These are phyloP conservation scores for Kuraishia cidri DNA, from an alignment of 805 yeast genomes.

Conservation along the genomic window DNA sequence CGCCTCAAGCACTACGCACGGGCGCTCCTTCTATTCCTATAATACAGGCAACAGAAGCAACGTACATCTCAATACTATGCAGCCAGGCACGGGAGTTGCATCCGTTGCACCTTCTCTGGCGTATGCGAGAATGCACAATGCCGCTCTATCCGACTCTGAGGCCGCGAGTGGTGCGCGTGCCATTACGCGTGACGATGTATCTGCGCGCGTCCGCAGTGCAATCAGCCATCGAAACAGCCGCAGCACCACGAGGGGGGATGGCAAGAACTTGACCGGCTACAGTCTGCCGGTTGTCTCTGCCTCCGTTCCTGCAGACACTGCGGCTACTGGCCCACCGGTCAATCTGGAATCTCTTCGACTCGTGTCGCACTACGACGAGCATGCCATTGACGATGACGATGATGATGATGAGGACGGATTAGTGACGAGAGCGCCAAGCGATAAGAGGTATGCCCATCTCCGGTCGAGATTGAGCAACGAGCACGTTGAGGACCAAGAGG, in stretches of 20 bases:
- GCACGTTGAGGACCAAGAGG: constrained; percentile 37
- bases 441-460: not conserved
- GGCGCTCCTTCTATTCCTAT: too few relatives aligned
- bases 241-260: too few relatives aligned
- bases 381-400: constrained; percentile 22
- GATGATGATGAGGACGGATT: constrained; percentile 17
- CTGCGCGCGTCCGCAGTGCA: too few relatives aligned
- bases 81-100: not conserved
- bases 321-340: not conserved
- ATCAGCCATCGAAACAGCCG: too few relatives aligned
- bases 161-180: too few relatives aligned
- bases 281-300: not conserved
- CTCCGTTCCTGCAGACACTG: not conserved
- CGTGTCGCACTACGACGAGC: constrained; percentile 13
- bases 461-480: constrained; percentile 2
- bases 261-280: not conserved
- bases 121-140: not conserved
- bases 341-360: not conserved
- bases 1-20: too few relatives aligned
- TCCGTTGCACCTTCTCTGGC: not conserved
- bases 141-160: not conserved
- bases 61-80: too few relatives aligned
- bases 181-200: too few relatives aligned
- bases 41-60: too few relatives aligned
- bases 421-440: not conserved